These are phyloP conservation scores for Vitis amurensis DNA, from an alignment of 164 flowering plant genomes.

Conservation along the genomic window DNA sequence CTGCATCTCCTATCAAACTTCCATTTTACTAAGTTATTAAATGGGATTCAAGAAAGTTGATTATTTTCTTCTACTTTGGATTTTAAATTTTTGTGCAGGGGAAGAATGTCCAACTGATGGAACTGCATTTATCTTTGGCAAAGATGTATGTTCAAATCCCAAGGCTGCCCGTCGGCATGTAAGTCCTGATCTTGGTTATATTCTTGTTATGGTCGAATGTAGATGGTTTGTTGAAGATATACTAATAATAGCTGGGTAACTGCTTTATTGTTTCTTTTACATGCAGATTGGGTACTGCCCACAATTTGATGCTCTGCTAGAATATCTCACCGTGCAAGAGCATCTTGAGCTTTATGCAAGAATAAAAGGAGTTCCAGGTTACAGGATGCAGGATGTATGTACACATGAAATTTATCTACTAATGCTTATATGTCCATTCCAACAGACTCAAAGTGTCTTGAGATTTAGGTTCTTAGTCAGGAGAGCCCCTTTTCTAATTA, in stretches of 20 bases:
- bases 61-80: background rate
- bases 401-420: background rate
- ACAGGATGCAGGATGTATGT: slow-evolving; percentile 62
- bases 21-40: no score
- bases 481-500: no score
- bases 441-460: background rate
- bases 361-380: slow-evolving; percentile 85
- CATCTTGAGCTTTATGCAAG: slow-evolving; percentile 98
- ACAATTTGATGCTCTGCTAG: slow-evolving; percentile 93
- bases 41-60: no score
- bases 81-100: slow-evolving; percentile 45
- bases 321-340: slow-evolving; percentile 75
- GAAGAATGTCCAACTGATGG: slow-evolving; percentile 88
- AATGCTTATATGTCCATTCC: background rate
- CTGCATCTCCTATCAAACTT: no score
- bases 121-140: slow-evolving; percentile 88
- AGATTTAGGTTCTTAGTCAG: background rate
- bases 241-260: background rate
- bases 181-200: slow-evolving; percentile 19
- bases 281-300: slow-evolving; percentile 96
- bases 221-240: slow-evolving; percentile 4
- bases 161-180: slow-evolving; percentile 87
- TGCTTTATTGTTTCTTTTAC: background rate
- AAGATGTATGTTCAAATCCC: slow-evolving; percentile 76
- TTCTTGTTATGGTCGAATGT: background rate